Conservation (phyloP, 2,329 filamentous ascomycete genomes). For the Berkeleyomyces rouxiae region DNA sequence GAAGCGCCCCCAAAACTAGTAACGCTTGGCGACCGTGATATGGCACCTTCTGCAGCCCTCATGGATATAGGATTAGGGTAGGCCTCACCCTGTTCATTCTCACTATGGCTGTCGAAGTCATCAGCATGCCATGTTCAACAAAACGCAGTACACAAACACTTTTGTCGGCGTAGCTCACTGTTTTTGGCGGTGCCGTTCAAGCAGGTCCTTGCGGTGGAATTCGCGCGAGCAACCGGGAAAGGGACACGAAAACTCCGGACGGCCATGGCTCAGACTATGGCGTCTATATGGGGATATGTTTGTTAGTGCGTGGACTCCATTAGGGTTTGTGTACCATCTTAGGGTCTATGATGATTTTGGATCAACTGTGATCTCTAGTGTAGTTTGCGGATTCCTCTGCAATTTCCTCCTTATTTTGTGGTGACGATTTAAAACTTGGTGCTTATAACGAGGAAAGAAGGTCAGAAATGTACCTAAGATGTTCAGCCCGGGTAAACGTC, state of each 20-base stretch:
- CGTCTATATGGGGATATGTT: constrained; percentile 25
- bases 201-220: constrained; percentile 42
- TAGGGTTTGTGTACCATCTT: not conserved
- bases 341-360: not conserved
- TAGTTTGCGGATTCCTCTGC: not conserved
- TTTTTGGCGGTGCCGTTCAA: constrained; percentile 36
- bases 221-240: constrained; percentile 37
- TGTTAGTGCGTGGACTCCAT: not conserved
- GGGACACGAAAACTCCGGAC: constrained; percentile 34
- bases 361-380: not conserved
- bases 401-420: not conserved
- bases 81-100: not conserved
- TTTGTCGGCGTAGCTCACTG: constrained; percentile 20
- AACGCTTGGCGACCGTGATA: no score
- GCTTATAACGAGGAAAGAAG: not conserved
- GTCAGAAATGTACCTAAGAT: constrained; percentile 33
- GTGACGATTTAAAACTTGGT: not conserved
- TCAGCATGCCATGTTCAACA: not conserved
- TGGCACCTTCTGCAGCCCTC: no score
- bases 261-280: constrained; percentile 43
- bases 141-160: not conserved
- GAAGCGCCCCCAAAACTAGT: no score
- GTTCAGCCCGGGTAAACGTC: constrained; percentile 47
- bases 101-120: not conserved
- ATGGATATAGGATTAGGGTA: not conserved